Conservation (phyloP, 2,329 filamentous ascomycete species). For the Calonectria fujianensis region DNA sequence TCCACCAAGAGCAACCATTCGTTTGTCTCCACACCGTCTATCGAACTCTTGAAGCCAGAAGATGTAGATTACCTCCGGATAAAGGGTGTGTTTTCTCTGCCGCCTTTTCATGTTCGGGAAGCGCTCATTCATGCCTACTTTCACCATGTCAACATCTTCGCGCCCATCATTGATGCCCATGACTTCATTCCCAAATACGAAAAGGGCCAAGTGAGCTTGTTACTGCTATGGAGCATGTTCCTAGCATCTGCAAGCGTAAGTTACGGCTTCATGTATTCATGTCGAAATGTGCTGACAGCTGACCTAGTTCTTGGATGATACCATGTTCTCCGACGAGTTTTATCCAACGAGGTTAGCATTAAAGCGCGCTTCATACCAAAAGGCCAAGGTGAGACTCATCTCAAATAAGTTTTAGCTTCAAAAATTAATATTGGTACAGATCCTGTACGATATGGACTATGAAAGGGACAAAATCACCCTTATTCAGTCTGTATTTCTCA, state of each 20-base stretch:
- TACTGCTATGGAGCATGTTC: constrained; percentile 58
- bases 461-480: constrained; percentile 63
- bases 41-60: constrained; percentile 34
- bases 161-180: constrained; percentile 49
- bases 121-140: constrained; percentile 50
- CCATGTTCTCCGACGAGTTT: constrained; percentile 19
- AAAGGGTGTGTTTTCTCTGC: constrained; percentile 47
- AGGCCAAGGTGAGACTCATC: constrained; percentile 37
- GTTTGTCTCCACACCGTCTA: constrained; percentile 38
- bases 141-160: constrained; percentile 52
- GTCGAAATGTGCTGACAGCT: not conserved
- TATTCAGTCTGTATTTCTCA: constrained; percentile 64
- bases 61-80: constrained; percentile 40
- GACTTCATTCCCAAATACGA: constrained; percentile 46
- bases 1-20: constrained; percentile 34
- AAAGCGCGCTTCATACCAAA: constrained; percentile 41
- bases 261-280: not conserved
- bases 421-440: constrained; percentile 39
- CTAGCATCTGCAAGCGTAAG: constrained; percentile 57
- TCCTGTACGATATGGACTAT: constrained; percentile 58
- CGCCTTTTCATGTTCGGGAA: constrained; percentile 39
- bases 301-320: constrained; percentile 39
- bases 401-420: too few species aligned
- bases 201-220: constrained; percentile 42
- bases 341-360: constrained; percentile 32